phyloP scores from a whole-genome alignment of 345 rosid species.

The Litchi chinensis region DNA sequence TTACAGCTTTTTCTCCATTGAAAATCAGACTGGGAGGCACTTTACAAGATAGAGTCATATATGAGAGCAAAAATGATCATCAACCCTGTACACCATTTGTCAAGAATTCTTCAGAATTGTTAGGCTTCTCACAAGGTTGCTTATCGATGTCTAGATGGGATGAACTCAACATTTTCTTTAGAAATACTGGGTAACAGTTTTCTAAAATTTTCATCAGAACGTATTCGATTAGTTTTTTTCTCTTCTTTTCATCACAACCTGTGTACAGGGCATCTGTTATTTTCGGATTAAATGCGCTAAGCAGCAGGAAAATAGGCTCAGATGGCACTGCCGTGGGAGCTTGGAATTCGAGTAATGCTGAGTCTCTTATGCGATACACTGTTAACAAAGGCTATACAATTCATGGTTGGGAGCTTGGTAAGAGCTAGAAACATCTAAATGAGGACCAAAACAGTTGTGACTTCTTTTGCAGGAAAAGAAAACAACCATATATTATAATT shows the following conservation, averaged over 20 bases:
- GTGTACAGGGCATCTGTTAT: constrained; percentile 40
- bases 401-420: constrained; percentile 61
- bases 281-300: constrained; percentile 51
- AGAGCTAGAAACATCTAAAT: not conserved
- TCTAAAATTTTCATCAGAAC: not conserved
- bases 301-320: constrained; percentile 34
- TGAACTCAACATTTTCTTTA: constrained; percentile 56
- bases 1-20: constrained; percentile 72
- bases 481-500: not conserved
- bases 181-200: constrained; percentile 48
- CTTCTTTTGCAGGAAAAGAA: not conserved
- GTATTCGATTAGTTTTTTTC: not conserved
- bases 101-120: constrained; percentile 40
- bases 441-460: not conserved
- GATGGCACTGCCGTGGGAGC: constrained; percentile 39
- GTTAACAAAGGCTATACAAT: constrained; percentile 38
- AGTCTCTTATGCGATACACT: constrained; percentile 41
- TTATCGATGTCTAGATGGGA: constrained; percentile 70
- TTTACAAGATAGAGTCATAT: constrained; percentile 58
- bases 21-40: constrained; percentile 85
- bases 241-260: not conserved
- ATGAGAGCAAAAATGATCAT: constrained; percentile 38
- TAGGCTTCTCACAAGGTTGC: constrained; percentile 74
- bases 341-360: constrained; percentile 51
- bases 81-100: constrained; percentile 48